phyloP scores from a whole-genome alignment of 306 rosid genomes.

The Pachyrhizus erosus region DNA sequence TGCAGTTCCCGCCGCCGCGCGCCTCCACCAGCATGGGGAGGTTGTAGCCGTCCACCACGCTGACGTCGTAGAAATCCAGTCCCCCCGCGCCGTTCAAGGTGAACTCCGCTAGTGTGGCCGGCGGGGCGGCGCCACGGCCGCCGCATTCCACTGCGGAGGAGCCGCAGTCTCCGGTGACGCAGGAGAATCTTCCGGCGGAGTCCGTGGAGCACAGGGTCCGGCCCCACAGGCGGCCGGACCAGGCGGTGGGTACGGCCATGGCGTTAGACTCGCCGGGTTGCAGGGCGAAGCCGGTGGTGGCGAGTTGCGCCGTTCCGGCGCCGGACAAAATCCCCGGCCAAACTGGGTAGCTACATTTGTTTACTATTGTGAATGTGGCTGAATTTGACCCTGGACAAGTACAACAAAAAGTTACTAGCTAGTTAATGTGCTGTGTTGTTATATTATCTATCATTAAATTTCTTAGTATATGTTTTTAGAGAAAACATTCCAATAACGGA shows the following conservation, averaged over 20 bases:
- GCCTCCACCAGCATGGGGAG: conserved; percentile 64
- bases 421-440: background rate
- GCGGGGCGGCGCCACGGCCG: conserved; percentile 59
- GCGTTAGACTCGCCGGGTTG: conserved; percentile 52
- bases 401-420: background rate
- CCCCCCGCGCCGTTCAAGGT: conserved; percentile 67
- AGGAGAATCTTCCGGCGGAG: conserved; percentile 55
- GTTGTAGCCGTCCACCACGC: conserved; percentile 81
- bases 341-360: conserved; percentile 65
- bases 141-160: conserved; percentile 59
- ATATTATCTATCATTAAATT: no score
- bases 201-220: conserved; percentile 61
- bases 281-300: conserved; percentile 65
- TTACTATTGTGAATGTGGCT: conserved; percentile 62
- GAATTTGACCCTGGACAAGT: conserved; percentile 43
- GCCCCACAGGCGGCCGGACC: conserved; percentile 93
- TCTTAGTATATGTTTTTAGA: no score
- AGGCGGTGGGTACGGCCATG: conserved; percentile 51
- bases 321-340: conserved; percentile 78
- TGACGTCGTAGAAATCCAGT: conserved; percentile 79
- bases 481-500: no score
- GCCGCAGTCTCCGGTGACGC: conserved; percentile 75
- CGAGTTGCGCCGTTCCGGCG: conserved; percentile 60
- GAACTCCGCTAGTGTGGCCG: conserved; percentile 71
- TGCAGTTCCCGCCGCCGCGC: conserved; percentile 60